phyloP scores from a whole-genome alignment of 768 basidiomycete species.

The Neoboletus brunneissimus region DNA sequence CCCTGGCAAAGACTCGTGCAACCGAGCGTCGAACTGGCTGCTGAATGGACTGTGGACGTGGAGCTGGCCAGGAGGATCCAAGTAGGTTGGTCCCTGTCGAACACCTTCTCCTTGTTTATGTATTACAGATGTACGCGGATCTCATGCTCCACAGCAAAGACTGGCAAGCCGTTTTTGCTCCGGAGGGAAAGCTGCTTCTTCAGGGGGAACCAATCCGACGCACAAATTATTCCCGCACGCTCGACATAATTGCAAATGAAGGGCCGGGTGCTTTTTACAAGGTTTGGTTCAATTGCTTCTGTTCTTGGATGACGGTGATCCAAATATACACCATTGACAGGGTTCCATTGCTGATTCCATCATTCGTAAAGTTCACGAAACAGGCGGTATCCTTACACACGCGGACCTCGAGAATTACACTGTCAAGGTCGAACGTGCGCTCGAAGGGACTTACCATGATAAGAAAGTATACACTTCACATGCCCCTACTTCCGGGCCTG shows the following conservation, averaged over 20 bases:
- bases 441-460: constrained; percentile 74
- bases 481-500: constrained; percentile 86
- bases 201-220: constrained; percentile 75
- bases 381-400: constrained; percentile 78
- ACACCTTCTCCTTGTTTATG: not conserved
- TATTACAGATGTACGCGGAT: constrained; percentile 40
- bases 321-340: constrained; percentile 34
- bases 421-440: constrained; percentile 66
- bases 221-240: constrained; percentile 73
- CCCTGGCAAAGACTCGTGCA: constrained; percentile 76
- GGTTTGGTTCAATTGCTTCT: constrained; percentile 36
- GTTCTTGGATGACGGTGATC: constrained; percentile 4
- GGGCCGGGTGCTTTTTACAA: constrained; percentile 85
- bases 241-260: constrained; percentile 66
- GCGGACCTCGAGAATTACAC: constrained; percentile 71
- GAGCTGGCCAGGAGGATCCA: constrained; percentile 76
- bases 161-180: constrained; percentile 84
- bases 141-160: constrained; percentile 67
- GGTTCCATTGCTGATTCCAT: constrained; percentile 82
- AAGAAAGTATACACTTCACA: constrained; percentile 81
- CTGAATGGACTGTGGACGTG: constrained; percentile 72
- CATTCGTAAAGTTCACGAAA: constrained; percentile 61
- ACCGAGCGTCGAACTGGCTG: constrained; percentile 72
- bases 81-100: constrained; percentile 37
- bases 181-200: constrained; percentile 62